Evolutionary conservation across 805 yeast genomes (phyloP), one percentile per base, ranked within the genome.

Genomic region (Huiozyma naganishii): DNA sequence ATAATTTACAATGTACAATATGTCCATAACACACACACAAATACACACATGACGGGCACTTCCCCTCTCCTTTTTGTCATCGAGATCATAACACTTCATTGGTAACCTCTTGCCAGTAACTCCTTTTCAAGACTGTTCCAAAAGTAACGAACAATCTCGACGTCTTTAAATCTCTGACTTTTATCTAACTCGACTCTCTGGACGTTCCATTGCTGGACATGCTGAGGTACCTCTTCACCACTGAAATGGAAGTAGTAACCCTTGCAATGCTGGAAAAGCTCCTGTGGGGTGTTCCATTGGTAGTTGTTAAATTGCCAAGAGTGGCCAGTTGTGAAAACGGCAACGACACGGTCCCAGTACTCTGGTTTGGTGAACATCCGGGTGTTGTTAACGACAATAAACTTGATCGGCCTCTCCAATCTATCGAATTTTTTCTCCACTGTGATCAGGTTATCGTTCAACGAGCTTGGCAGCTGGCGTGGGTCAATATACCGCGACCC

Each of bases 291-390:
- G 35, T 78, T 72, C 78, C 88, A 83, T 59, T 82, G 83, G 65
- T 90, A 92, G 54, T 79, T 77, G 57, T 84, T 77, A 66, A 92
- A 86, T 66, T 92, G 99, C 99, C 99, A 92, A 43, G 80, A 72
- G 67, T 92, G 98, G 9, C 99, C 99, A 8, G 97, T 90, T 12
- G 96, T 90, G 67, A 92, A 82, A 34, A 92, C 84, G 0, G 95
- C 97, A 40, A 90, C 85, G 1, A 92, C 97, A 46, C 98, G 75
- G 58, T 87, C 95, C 99, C 99, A 92, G 65, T 92, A 87, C 61
- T 92, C 97, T 4, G 95, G 95, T 60, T 89, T 90, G 27, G 84
- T 80, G 65, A 83, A 83, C 65, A 80, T 75, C 43, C 88, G 95
- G 5, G 88, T 87, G 45, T 85, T 83, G 59, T 86, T 94, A 30